Conservation (phyloP, 2,329 filamentous ascomycete species). For the Monosporascus cannonballus region DNA sequence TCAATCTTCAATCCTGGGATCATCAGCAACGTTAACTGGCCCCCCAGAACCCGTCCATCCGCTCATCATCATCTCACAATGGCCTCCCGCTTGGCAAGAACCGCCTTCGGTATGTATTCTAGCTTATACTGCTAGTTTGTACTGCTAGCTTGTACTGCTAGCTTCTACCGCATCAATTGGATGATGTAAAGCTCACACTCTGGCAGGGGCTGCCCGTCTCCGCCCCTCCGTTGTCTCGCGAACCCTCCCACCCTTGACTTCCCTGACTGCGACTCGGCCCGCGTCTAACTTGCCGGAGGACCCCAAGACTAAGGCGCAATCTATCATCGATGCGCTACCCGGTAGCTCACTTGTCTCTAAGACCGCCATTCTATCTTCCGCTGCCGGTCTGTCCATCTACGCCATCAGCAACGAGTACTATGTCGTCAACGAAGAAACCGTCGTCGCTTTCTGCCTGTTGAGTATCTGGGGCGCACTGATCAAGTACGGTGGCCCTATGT, state of each 20-base stretch:
- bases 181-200: slow-evolving; percentile 7
- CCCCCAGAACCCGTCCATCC: slow-evolving; percentile 41
- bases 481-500: slow-evolving; percentile 89
- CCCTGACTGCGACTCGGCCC: slow-evolving; percentile 61
- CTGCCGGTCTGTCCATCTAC: slow-evolving; percentile 83
- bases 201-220: slow-evolving; percentile 79
- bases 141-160: slow-evolving; percentile 8
- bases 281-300: slow-evolving; percentile 73
- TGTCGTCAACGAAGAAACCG: slow-evolving; percentile 97
- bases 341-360: slow-evolving; percentile 91
- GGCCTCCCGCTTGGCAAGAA: slow-evolving; percentile 96
- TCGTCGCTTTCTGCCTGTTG: slow-evolving; percentile 87
- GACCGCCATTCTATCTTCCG: slow-evolving; percentile 92
- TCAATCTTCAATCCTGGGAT: slow-evolving; percentile 22
- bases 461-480: slow-evolving; percentile 88
- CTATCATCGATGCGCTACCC: slow-evolving; percentile 86
- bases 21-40: slow-evolving; percentile 30
- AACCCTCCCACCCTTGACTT: slow-evolving; percentile 66
- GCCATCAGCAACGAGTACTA: slow-evolving; percentile 99
- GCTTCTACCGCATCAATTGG: slow-evolving; percentile 30
- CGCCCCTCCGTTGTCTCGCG: slow-evolving; percentile 74
- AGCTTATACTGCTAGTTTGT: slow-evolving; percentile 13
- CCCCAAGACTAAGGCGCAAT: slow-evolving; percentile 95
- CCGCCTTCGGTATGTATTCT: slow-evolving; percentile 75
- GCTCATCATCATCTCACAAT: slow-evolving; percentile 66